Evolutionary conservation across 129 eudicot genomes (phyloP).

Genomic region (Flaveria robusta): DNA sequence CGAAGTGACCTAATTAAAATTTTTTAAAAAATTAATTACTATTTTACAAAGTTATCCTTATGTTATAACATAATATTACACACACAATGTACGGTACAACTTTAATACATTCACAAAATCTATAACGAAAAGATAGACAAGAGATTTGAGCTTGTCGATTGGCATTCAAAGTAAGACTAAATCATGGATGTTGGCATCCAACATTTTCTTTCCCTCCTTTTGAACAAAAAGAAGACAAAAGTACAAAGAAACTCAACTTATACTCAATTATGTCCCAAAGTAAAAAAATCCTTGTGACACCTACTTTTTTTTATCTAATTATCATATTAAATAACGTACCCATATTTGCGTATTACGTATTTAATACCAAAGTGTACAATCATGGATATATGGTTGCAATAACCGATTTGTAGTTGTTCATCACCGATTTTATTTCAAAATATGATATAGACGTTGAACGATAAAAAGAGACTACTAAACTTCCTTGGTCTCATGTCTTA

Average conservation of each 20-base stretch:
- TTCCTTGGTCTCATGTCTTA: background rate
- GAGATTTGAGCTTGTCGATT: background rate
- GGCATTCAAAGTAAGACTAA: conserved; percentile 25
- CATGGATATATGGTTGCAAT: background rate
- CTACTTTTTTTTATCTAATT: background rate
- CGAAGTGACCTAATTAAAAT: too few relatives aligned
- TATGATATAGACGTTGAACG: background rate
- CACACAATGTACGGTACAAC: background rate
- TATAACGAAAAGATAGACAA: conserved; percentile 16
- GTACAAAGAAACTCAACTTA: conserved; percentile 36
- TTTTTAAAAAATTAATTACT: too few relatives aligned
- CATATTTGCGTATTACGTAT: background rate
- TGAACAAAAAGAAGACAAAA: conserved; percentile 35
- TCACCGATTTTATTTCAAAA: background rate
- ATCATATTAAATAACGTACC: background rate
- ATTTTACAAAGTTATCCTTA: too few relatives aligned
- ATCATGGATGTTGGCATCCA: conserved; percentile 39
- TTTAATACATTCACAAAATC: background rate
- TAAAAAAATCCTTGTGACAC: conserved; percentile 17
- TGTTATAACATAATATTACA: background rate
- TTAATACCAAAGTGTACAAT: background rate
- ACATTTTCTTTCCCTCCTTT: conserved; percentile 35
- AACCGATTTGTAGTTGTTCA: background rate
- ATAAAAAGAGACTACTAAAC: background rate
- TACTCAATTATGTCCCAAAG: conserved; percentile 33